These are phyloP conservation scores for Gymnopilus junonius DNA, from an alignment of 768 basidiomycete species.

Conservation along the genomic window DNA sequence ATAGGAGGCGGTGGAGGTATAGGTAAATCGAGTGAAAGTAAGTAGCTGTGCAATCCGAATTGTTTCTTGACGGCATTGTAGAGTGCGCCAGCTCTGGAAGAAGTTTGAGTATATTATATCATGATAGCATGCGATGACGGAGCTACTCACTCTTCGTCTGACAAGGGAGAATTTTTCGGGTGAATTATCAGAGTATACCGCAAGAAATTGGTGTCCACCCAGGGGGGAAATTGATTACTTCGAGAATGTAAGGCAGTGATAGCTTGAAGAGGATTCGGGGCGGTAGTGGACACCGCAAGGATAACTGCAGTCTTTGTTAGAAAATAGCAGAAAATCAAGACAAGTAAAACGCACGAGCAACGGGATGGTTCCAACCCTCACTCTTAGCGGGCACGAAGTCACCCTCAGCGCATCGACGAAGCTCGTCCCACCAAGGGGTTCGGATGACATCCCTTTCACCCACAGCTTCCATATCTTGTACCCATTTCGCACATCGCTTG, in stretches of 20 bases:
- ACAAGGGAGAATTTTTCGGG: slow-evolving; percentile 66
- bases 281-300: slow-evolving; percentile 79
- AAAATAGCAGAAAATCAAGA: slow-evolving; percentile 4
- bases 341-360: slow-evolving; percentile 59
- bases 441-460: slow-evolving; percentile 47
- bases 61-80: slow-evolving; percentile 91
- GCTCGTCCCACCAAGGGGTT: slow-evolving; percentile 90
- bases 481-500: slow-evolving; percentile 68
- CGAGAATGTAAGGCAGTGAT: slow-evolving; percentile 77
- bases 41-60: slow-evolving; percentile 76
- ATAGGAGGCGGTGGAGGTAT: slow-evolving; percentile 68
- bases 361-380: slow-evolving; percentile 90
- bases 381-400: slow-evolving; percentile 71
- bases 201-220: slow-evolving; percentile 77
- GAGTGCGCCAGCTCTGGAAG: slow-evolving; percentile 68
- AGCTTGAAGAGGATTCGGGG: slow-evolving; percentile 81
- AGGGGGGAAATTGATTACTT: slow-evolving; percentile 68
- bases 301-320: slow-evolving; percentile 56
- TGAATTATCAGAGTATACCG: slow-evolving; percentile 82
- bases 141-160: slow-evolving; percentile 77
- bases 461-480: slow-evolving; percentile 61
- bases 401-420: slow-evolving; percentile 75
- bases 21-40: slow-evolving; percentile 67
- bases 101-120: slow-evolving; percentile 3
- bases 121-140: not conserved